Evolutionary conservation across 768 basidiomycete genomes (phyloP).

Genomic region (Pleurotus cornucopiae): DNA sequence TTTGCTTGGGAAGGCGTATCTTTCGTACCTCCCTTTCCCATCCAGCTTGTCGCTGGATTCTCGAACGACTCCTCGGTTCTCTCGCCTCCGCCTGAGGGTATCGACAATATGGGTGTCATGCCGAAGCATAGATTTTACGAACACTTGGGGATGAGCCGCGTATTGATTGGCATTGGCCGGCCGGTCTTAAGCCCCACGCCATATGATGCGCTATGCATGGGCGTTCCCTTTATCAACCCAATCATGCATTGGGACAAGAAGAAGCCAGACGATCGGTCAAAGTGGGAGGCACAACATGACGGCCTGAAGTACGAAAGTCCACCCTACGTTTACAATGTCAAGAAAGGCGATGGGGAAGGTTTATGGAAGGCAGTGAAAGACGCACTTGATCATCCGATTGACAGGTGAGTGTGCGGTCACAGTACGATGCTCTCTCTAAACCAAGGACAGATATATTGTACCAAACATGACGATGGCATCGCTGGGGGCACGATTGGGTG

Average conservation of each 20-base stretch:
- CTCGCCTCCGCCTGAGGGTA: neutral
- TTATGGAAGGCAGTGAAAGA: conserved; percentile 23
- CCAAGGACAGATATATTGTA: conserved; percentile 20
- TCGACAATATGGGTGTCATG: conserved; percentile 18
- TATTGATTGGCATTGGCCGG: conserved; percentile 24
- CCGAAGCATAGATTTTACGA: conserved; percentile 15
- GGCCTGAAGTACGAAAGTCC: conserved; percentile 21
- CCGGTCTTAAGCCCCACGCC: conserved; percentile 20
- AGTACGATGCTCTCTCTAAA: too few species aligned
- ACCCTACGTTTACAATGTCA: conserved; percentile 31
- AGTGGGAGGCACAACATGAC: conserved; percentile 28
- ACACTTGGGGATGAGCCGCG: conserved; percentile 20
- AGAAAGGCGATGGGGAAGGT: conserved; percentile 20
- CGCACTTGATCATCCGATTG: conserved; percentile 24
- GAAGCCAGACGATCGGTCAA: conserved; percentile 20
- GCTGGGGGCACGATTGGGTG: conserved; percentile 18
- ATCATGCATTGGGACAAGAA: conserved; percentile 23
- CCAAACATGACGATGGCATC: conserved; percentile 25
- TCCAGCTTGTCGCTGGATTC: conserved; percentile 17
- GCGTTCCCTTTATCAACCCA: conserved; percentile 33
- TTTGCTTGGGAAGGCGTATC: conserved; percentile 11
- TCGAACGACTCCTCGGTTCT: conserved; percentile 18
- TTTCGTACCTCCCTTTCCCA: conserved; percentile 9
- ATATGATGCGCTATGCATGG: conserved; percentile 29
- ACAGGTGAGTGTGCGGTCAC: too few species aligned